Base-by-base conservation (phyloP, 495 filamentous ascomycete genomes). In the Diplogelasinospora grovesii region DNA sequence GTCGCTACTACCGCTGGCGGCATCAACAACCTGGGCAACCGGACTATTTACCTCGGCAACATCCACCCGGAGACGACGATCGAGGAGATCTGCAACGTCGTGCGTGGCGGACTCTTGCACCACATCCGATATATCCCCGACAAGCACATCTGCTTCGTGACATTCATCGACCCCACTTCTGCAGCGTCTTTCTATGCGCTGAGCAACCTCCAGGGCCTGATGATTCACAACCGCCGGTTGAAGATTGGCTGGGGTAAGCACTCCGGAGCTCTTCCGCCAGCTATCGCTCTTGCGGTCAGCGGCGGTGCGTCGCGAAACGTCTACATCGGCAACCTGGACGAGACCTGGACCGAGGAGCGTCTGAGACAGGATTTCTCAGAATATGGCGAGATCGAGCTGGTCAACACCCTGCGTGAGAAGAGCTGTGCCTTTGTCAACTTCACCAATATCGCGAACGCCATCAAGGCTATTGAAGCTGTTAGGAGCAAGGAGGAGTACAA, bases 191-290 rank as follows among this genome's bases (percentile, higher is more conserved):
- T 98, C 70, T 98, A 95, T 59, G 93, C 92, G 23, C 65, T 98
- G 45, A 95, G 89, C 71, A 95, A 96, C 57, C 70, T 97, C 18
- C 92, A 98, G 65, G 92, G 92, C 3, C 64, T 98, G 43, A 98
- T 98, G 92, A 98, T 98, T 52, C 92, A 98, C 70, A 98, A 98
- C 59, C 82, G 92, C 46, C 80, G 92, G 21, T 67, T 98, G 47
- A 98, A 98, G 77, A 95, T 98, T 60, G 92, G 92, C 43, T 98
- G 92, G 92, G 92, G 92, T 46, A 98, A 98, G 71, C 92, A 98
- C 63, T 98, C 92, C 7, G 92, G 92, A 39, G 92, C 93, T 49
- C 80, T 98, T 11, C 92, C 92, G 27, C 90, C 92, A 3, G 92
- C 92, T 1, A 97, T 98, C 61, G 93, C 92, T 10, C 69, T 98